Evolutionary conservation across 2,329 filamentous ascomycete species (phyloP).

Genomic region (Cladosporium velox): DNA sequence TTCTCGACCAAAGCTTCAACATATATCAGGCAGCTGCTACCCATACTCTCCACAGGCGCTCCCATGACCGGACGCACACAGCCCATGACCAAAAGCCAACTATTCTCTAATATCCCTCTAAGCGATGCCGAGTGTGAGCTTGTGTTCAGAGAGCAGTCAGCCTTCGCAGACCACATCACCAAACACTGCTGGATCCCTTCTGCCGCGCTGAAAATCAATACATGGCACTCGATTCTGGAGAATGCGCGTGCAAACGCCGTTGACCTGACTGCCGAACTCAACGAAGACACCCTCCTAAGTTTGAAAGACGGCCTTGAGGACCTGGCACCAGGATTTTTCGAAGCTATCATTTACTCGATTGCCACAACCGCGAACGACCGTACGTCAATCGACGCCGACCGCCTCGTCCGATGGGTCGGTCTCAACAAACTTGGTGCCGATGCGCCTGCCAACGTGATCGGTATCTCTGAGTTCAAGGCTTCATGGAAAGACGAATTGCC

Average conservation of each 20-base stretch:
- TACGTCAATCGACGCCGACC: slow-evolving; percentile 33
- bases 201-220: slow-evolving; percentile 47
- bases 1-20: slow-evolving; percentile 39
- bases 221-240: slow-evolving; percentile 51
- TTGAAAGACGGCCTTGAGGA: slow-evolving; percentile 39
- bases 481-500: slow-evolving; percentile 42
- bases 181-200: slow-evolving; percentile 50
- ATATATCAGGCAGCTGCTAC: slow-evolving; percentile 42
- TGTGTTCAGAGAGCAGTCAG: slow-evolving; percentile 55
- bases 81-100: slow-evolving; percentile 38
- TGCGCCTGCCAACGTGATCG: slow-evolving; percentile 27
- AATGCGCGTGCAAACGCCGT: slow-evolving; percentile 45
- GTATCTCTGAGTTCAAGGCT: slow-evolving; percentile 36
- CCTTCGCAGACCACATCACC: slow-evolving; percentile 49
- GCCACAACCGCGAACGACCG: slow-evolving; percentile 26
- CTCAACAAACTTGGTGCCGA: slow-evolving; percentile 28
- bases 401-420: slow-evolving; percentile 30
- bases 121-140: slow-evolving; percentile 54
- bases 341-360: slow-evolving; percentile 39
- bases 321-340: slow-evolving; percentile 30
- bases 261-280: slow-evolving; percentile 34
- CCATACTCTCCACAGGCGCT: slow-evolving; percentile 40
- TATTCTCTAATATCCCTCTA: slow-evolving; percentile 55
- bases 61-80: neutral
- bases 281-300: slow-evolving; percentile 23